Percentiles rank a stretch among this genome's conserved stretches.
Evolutionary conservation across 306 rosid genomes (phyloP).

Genomic region (Vachellia pachyceras): DNA sequence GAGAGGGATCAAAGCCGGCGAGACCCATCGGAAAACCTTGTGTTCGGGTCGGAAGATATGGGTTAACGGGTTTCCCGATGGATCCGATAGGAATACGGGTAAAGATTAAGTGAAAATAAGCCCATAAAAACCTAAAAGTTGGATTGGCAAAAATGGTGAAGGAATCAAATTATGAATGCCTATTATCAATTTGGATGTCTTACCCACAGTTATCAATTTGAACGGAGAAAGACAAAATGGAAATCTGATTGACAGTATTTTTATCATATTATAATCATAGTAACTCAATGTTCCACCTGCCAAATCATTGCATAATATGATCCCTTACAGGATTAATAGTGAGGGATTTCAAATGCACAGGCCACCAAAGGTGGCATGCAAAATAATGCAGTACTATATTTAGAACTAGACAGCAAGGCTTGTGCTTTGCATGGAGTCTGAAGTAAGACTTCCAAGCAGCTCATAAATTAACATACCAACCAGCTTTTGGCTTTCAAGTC

Average conservation of each 20-base stretch:
- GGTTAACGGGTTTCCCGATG: neutral
- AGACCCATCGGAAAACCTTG: slow-evolving; percentile 16
- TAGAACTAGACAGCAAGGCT: neutral
- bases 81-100: neutral
- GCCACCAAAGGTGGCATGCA: neutral
- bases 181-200: no score
- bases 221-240: neutral
- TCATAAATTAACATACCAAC: neutral
- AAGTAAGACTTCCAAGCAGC: neutral
- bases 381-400: neutral
- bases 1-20: slow-evolving; percentile 9
- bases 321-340: neutral
- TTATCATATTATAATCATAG: neutral
- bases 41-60: neutral
- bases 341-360: neutral
- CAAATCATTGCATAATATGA: no score
- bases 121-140: no score
- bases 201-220: no score
- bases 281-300: neutral
- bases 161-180: neutral
- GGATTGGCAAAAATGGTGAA: neutral
- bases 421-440: neutral
- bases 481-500: neutral
- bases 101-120: neutral
- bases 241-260: neutral